Evolutionary conservation across 768 basidiomycete species (phyloP).

Genomic region (Auricularia sp.): DNA sequence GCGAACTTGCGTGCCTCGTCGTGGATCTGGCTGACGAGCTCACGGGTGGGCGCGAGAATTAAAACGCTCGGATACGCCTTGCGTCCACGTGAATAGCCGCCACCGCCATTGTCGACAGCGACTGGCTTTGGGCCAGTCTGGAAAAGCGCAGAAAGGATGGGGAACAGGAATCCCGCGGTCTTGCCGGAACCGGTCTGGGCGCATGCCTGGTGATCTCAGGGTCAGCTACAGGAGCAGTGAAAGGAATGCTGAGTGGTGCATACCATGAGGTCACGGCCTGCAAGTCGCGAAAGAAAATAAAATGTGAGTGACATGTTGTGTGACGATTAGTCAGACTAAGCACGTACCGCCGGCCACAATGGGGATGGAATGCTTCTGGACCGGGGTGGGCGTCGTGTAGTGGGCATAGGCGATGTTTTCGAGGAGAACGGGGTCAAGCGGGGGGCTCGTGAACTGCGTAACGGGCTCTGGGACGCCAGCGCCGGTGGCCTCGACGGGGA

Average conservation of each 20-base stretch:
- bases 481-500: conserved; percentile 97
- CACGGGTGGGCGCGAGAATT: conserved; percentile 94
- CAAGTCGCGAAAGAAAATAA: background rate
- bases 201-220: conserved; percentile 14
- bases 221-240: background rate
- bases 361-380: conserved; percentile 99
- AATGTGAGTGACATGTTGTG: background rate
- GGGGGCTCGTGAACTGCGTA: conserved; percentile 73
- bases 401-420: conserved; percentile 91
- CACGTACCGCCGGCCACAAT: conserved; percentile 71
- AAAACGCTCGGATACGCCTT: conserved; percentile 97
- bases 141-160: conserved; percentile 92
- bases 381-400: conserved; percentile 93
- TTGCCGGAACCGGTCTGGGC: conserved; percentile 96
- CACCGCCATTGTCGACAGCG: conserved; percentile 36
- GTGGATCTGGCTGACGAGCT: conserved; percentile 98
- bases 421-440: conserved; percentile 84
- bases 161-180: conserved; percentile 98
- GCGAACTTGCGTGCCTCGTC: conserved; percentile 98
- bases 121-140: conserved; percentile 64
- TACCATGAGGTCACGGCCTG: background rate
- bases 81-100: conserved; percentile 55
- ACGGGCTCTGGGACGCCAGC: conserved; percentile 95
- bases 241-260: background rate
- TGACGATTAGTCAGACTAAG: conserved; percentile 15